A percentile compares a stretch with the other conserved stretches of the same genome.
These are phyloP conservation scores for Phallus indusiatus DNA, from an alignment of 768 basidiomycete species.

Conservation along the genomic window DNA sequence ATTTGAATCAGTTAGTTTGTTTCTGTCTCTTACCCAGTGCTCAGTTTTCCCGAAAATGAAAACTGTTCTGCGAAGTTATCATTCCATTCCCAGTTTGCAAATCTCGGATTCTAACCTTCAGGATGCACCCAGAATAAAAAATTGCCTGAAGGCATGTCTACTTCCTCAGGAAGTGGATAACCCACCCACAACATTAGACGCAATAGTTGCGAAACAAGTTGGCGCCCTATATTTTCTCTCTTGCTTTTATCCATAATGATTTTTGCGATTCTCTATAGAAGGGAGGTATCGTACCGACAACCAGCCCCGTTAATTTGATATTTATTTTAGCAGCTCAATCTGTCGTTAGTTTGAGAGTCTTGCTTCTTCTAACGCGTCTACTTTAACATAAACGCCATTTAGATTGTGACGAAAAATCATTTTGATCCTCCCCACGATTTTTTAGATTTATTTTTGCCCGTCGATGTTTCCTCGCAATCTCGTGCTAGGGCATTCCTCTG, in stretches of 20 bases:
- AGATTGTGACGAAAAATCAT: conserved; percentile 28
- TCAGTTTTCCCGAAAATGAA: conserved; percentile 75
- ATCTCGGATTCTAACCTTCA: conserved; percentile 56
- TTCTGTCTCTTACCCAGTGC: conserved; percentile 5
- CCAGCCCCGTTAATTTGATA: conserved; percentile 63
- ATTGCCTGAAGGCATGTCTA: conserved; percentile 54
- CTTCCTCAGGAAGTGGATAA: conserved; percentile 43
- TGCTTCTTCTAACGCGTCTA: conserved; percentile 1
- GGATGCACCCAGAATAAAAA: conserved; percentile 73
- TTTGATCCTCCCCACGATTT: conserved; percentile 40
- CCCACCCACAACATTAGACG: conserved; percentile 44
- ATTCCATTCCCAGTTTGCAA: conserved; percentile 66
- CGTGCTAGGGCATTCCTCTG: conserved; percentile 77
- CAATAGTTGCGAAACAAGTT: conserved; percentile 47
- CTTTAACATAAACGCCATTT: neutral
- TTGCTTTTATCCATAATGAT: conserved; percentile 9
- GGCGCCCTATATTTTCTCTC: conserved; percentile 17
- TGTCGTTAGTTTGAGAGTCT: conserved; percentile 38
- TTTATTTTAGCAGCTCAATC: conserved; percentile 67
- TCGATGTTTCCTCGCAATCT: conserved; percentile 57
- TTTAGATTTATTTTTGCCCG: conserved; percentile 77
- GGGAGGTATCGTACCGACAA: conserved; percentile 56
- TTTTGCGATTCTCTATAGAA: conserved; percentile 25
- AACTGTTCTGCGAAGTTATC: conserved; percentile 67
- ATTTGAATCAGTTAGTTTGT: neutral